Evolutionary conservation across 108 stramenopile genomes (phyloP).

Genomic region (Discostella pseudostelligera): DNA sequence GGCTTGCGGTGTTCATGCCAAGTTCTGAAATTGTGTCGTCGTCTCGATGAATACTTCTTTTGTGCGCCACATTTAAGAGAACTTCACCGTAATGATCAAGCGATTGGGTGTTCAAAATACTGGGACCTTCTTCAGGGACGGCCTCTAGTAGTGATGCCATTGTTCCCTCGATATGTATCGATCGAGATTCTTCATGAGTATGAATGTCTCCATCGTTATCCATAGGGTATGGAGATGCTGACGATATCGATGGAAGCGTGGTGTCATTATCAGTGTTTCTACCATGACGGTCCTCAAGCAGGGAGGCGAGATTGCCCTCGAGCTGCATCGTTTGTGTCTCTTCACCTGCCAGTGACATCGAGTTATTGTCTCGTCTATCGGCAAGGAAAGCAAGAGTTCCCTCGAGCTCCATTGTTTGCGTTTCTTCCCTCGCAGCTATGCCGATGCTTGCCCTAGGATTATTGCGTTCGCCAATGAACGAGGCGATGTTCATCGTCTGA

Average conservation of each 20-base stretch:
- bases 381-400: slow-evolving; percentile 28
- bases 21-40: slow-evolving; percentile 44
- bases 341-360: slow-evolving; percentile 15
- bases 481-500: slow-evolving; percentile 37
- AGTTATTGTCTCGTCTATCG: slow-evolving; percentile 31
- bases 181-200: slow-evolving; percentile 21
- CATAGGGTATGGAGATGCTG: not conserved
- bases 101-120: not conserved
- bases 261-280: slow-evolving; percentile 13
- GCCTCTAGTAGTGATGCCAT: no score
- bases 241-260: slow-evolving; percentile 14
- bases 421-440: slow-evolving; percentile 10
- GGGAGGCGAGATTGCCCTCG: slow-evolving; percentile 22
- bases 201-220: not conserved
- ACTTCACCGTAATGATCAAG: not conserved
- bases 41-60: slow-evolving; percentile 13
- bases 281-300: slow-evolving; percentile 11
- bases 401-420: slow-evolving; percentile 38
- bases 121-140: slow-evolving; percentile 10
- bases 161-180: slow-evolving; percentile 24
- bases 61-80: slow-evolving; percentile 5
- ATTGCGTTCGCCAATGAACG: not conserved
- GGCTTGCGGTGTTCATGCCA: slow-evolving; percentile 39
- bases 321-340: slow-evolving; percentile 37
- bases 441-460: not conserved